Percentiles rank a stretch among this genome's conserved stretches.
Evolutionary conservation across 176 grass and related monocot species (phyloP).

Genomic region (barley (Hordeum vulgare)): MorexV3_pseudomolecules_assembly NC_058519.1:100693285-100693784

Average conservation of each 20-base stretch:
- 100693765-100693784: background rate
- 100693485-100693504: background rate
- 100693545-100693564: background rate
- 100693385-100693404: constrained; percentile 22
- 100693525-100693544: background rate
- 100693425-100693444: background rate
- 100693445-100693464: background rate
- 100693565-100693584: background rate
- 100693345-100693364: background rate
- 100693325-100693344: constrained; percentile 21
- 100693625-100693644: background rate
- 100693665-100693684: background rate
- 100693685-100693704: background rate
- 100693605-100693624: background rate
- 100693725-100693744: constrained; percentile 4
- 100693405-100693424: background rate
- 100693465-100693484: background rate
- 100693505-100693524: background rate
- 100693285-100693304: constrained; percentile 7
- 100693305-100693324: constrained; percentile 28
- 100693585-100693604: too few species aligned
- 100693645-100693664: background rate
- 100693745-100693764: background rate
- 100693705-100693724: background rate
- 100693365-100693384: background rate